Conservation (phyloP, 108 stramenopile genomes). For the Skeletonema marinoi region DNA sequence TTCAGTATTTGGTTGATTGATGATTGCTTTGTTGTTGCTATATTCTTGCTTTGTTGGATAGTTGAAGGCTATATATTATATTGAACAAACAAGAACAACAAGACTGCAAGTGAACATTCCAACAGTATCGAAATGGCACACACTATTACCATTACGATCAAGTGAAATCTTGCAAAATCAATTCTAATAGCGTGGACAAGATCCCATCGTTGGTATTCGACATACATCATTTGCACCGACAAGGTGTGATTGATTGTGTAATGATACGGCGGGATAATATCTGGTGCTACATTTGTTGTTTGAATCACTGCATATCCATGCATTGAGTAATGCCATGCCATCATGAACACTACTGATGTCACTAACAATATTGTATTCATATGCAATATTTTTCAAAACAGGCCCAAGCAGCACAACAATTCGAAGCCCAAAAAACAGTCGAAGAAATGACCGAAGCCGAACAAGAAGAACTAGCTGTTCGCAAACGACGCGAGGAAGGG, state of each 20-base stretch:
- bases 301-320: too few relatives aligned
- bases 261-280: conserved; percentile 77
- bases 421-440: conserved; percentile 78
- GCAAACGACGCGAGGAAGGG: conserved; percentile 85
- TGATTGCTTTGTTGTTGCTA: background rate
- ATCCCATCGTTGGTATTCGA: conserved; percentile 65
- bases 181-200: conserved; percentile 57
- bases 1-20: background rate
- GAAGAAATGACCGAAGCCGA: conserved; percentile 82
- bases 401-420: conserved; percentile 68
- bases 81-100: too few relatives aligned
- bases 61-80: too few relatives aligned
- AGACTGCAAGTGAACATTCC: too few relatives aligned
- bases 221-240: conserved; percentile 54
- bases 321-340: background rate
- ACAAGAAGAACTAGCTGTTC: conserved; percentile 78
- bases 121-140: background rate
- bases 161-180: conserved; percentile 21
- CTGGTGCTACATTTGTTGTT: conserved; percentile 51
- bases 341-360: background rate
- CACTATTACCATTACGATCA: background rate
- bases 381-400: conserved; percentile 3
- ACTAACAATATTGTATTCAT: background rate
- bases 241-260: conserved; percentile 58
- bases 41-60: too few relatives aligned